Evolutionary conservation across 2,329 filamentous ascomycete genomes (phyloP).

Genomic region (Cercospora citrullina): DNA sequence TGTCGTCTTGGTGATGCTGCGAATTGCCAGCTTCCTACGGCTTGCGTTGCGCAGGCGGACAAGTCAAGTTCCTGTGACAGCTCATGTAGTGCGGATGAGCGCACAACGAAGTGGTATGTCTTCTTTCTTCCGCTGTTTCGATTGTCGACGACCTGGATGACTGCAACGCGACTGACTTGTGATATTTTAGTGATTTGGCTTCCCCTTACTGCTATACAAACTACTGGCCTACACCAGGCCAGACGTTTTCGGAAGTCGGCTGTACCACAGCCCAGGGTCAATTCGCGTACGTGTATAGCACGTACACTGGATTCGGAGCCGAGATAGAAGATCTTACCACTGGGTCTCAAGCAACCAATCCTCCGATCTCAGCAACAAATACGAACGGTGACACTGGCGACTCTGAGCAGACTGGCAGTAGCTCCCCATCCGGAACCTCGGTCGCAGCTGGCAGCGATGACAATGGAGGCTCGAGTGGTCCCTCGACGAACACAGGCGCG

Average conservation of each 20-base stretch:
- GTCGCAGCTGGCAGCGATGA: neutral
- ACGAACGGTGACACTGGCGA: neutral
- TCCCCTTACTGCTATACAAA: conserved; percentile 14
- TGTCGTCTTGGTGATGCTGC: conserved; percentile 12
- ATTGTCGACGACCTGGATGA: neutral
- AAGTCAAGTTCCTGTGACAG: neutral
- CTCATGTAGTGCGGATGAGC: conserved; percentile 4
- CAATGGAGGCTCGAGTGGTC: neutral
- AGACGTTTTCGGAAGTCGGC: conserved; percentile 1
- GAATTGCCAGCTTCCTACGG: conserved; percentile 9
- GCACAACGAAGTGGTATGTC: conserved; percentile 5
- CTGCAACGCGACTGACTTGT: neutral
- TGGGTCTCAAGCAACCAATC: neutral
- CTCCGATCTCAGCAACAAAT: neutral
- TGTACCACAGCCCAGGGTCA: conserved; percentile 8
- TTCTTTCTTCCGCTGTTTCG: neutral
- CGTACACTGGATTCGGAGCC: conserved; percentile 9
- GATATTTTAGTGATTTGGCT: neutral
- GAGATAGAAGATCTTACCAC: neutral
- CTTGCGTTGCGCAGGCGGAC: conserved; percentile 7
- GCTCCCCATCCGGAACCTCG: neutral
- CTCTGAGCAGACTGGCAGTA: neutral
- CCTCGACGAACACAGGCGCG: conserved; percentile 6
- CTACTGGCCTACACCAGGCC: conserved; percentile 7
- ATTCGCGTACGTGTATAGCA: conserved; percentile 9